Base-by-base conservation (phyloP, 352 stramenopile genomes). In the Phytophthora lateralis region DNA sequence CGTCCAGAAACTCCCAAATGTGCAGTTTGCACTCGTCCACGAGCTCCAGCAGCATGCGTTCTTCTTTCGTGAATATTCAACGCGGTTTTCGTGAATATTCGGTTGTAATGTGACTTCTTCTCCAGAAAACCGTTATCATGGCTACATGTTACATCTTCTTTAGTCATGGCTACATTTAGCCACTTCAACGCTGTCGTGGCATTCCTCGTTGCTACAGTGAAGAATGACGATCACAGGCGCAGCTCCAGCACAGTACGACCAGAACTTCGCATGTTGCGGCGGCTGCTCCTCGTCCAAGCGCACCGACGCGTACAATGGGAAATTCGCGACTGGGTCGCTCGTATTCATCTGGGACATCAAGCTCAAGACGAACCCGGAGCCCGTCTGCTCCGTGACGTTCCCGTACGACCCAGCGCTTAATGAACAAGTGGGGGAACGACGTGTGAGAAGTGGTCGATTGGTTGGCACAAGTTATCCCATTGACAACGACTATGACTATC, bases 271-370 rank as follows among this genome's bases (percentile, higher is more conserved):
- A 10, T 92, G 82, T 51, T 90, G 82, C 38, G 80, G 82, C 6
- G 82, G 82, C 9, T 90, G 80, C 47, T 92, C 82, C 41, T 90
- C 82, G 0, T 71, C 42, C 37, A 66, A 82, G 38, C 76, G 82
- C 9, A 52, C 48, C 2, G 82, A 90, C 26, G 73, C 69, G 17
- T 79, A 81, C 64, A 75, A 72, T 49, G 56, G 45, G 12, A 86
- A 89, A 49, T 53, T 92, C 27, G 18, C 67, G 6, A 86, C 63
- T 1, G 80, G 77, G 10, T 65, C 80, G 15, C 70, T 67, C 18
- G 53, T 89, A 9, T 88, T 92, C 50, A 88, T 92, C 37, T 92
- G 82, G 82, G 74, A 90, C 45, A 61, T 58, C 41, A 79, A 78
- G 34, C 68, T 90, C 55, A 90, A 90, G 71, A 88, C 61, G 11